Conservation (phyloP, 2,329 filamentous ascomycete species). For the Aureobasidium sp. region DNA sequence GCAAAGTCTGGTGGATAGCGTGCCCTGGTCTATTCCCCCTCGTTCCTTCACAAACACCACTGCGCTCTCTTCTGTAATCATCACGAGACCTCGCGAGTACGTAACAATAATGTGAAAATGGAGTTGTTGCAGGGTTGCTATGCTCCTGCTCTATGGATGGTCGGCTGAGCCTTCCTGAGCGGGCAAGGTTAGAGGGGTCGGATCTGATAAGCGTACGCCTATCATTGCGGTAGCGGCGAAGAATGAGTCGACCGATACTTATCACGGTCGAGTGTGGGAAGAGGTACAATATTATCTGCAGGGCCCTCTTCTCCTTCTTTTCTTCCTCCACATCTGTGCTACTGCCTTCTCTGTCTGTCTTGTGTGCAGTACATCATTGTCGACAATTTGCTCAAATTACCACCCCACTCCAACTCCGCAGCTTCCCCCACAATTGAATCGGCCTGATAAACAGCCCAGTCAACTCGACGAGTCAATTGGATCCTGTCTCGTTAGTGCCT, state of each 20-base stretch:
- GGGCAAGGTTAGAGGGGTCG: conserved; percentile 3
- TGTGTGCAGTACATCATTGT: neutral
- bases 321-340: neutral
- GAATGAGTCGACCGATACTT: conserved; percentile 4
- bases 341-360: neutral
- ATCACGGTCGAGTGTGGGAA: neutral
- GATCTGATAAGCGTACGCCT: conserved; percentile 13
- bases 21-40: neutral
- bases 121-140: neutral
- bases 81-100: neutral
- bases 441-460: neutral
- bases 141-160: neutral
- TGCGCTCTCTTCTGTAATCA: neutral
- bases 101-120: neutral
- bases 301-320: neutral
- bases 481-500: neutral
- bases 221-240: neutral
- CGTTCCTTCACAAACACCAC: neutral
- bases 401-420: neutral
- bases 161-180: conserved; percentile 2
- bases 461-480: neutral
- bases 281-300: neutral
- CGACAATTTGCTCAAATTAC: neutral
- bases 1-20: neutral
- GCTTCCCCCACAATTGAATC: conserved; percentile 1